phyloP scores from a whole-genome alignment of 116 monocot species.

The Zostera marina region DNA sequence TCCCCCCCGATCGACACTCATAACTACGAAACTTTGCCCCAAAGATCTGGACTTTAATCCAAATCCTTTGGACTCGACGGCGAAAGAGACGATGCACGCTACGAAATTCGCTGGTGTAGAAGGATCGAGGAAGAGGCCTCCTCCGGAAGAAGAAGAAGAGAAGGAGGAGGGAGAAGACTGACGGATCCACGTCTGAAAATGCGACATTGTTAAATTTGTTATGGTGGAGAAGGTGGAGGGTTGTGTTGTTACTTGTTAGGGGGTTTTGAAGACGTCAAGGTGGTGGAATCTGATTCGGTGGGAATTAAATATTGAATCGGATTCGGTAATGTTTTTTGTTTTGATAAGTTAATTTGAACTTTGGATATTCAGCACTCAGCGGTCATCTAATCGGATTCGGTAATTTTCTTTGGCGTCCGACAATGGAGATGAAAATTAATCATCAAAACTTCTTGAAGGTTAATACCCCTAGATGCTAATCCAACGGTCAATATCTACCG shows the following conservation, averaged over 20 bases:
- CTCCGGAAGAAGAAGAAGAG: conserved; percentile 4
- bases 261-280: no score
- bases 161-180: not conserved
- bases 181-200: not conserved
- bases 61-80: not conserved
- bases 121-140: conserved; percentile 56
- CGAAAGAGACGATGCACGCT: conserved; percentile 7
- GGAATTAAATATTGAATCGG: no score
- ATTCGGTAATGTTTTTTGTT: no score
- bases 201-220: not conserved
- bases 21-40: conserved; percentile 38
- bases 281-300: no score
- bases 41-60: not conserved
- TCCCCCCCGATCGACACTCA: conserved; percentile 59
- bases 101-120: conserved; percentile 14
- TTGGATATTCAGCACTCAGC: no score
- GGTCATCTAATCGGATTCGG: no score
- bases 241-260: no score
- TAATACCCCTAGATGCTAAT: not conserved
- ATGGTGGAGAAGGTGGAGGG: no score
- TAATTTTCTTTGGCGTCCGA: not conserved
- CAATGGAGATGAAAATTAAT: no score
- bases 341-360: no score
- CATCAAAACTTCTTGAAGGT: conserved; percentile 3
- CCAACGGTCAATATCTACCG: not conserved